A percentile compares a stretch with the other conserved stretches of the same genome.
Conservation (phyloP, 805 yeast genomes). For the Pichia gijzeniarum region DNA sequence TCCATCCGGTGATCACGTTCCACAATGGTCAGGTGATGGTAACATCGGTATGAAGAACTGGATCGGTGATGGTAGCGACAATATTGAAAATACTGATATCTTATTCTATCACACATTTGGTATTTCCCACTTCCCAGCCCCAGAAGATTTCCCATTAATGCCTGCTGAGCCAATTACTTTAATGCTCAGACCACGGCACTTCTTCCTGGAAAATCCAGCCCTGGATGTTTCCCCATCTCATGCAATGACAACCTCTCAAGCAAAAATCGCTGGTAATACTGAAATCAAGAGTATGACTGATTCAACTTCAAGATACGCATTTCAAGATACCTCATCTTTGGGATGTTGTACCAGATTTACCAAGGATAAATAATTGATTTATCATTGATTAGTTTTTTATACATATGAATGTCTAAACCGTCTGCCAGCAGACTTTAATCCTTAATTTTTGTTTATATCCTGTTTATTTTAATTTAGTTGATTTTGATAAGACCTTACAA, state of each 20-base stretch:
- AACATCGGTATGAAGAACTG: constrained; percentile 59
- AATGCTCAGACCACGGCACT: constrained; percentile 71
- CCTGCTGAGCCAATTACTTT: constrained; percentile 78
- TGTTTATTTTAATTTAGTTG: background rate
- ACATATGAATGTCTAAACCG: background rate
- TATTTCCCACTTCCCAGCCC: constrained; percentile 80
- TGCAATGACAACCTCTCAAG: constrained; percentile 42
- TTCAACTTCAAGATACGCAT: constrained; percentile 47
- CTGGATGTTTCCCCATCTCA: constrained; percentile 67
- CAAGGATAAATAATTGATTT: constrained; percentile 9
- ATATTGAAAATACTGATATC: constrained; percentile 61
- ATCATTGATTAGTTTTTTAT: background rate
- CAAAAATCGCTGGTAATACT: constrained; percentile 30
- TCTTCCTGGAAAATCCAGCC: constrained; percentile 72
- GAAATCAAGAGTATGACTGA: constrained; percentile 41
- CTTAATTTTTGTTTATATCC: background rate
- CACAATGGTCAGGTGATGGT: constrained; percentile 70
- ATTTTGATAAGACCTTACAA: background rate
- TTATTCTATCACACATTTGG: constrained; percentile 79
- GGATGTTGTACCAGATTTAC: constrained; percentile 29
- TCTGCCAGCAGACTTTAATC: background rate
- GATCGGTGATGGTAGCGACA: constrained; percentile 56
- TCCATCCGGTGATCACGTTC: constrained; percentile 77
- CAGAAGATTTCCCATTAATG: constrained; percentile 87
- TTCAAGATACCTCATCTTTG: constrained; percentile 29